These are phyloP conservation scores for Crithidia bombi DNA, from an alignment of 208 protist species.

Conservation along the genomic window DNA sequence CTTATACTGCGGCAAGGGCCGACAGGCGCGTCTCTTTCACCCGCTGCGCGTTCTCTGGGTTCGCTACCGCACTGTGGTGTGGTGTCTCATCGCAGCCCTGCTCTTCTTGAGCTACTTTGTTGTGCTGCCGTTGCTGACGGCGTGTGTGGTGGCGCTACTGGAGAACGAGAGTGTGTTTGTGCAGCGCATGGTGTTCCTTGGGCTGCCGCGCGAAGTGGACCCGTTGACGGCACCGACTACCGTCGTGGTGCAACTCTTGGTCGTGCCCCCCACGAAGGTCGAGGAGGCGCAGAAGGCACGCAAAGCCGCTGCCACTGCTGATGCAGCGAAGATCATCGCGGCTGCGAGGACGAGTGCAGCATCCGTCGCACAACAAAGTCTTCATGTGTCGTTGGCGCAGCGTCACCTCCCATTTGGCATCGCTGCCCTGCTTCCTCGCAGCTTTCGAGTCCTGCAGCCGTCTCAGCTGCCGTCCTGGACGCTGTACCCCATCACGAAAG, in stretches of 20 bases:
- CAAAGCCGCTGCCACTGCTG: neutral
- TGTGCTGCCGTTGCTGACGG: neutral
- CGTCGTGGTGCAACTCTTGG: slow-evolving; percentile 1
- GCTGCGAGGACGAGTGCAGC: neutral
- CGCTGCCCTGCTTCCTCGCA: neutral
- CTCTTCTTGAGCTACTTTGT: slow-evolving; percentile 8
- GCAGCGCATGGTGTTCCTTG: slow-evolving; percentile 8
- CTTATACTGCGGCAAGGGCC: neutral
- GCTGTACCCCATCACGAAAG: slow-evolving; percentile 11
- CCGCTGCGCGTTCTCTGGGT: slow-evolving; percentile 1
- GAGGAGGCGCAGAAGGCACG: too few relatives aligned
- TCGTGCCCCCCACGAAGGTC: neutral
- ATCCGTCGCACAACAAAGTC: neutral
- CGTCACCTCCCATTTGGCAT: neutral
- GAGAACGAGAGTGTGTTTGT: slow-evolving; percentile 25
- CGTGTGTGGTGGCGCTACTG: slow-evolving; percentile 1
- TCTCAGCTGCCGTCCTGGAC: slow-evolving; percentile 33
- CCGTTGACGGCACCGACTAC: neutral
- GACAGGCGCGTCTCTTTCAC: slow-evolving; percentile 1
- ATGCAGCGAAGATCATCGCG: neutral
- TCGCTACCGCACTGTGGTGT: slow-evolving; percentile 6
- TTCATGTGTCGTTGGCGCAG: neutral
- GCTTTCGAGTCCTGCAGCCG: neutral
- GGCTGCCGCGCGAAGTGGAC: slow-evolving; percentile 12
- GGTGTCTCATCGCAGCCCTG: neutral